These are phyloP conservation scores for Gentiana macrophylla DNA, from an alignment of 257 asterid species.

Conservation along the genomic window DNA sequence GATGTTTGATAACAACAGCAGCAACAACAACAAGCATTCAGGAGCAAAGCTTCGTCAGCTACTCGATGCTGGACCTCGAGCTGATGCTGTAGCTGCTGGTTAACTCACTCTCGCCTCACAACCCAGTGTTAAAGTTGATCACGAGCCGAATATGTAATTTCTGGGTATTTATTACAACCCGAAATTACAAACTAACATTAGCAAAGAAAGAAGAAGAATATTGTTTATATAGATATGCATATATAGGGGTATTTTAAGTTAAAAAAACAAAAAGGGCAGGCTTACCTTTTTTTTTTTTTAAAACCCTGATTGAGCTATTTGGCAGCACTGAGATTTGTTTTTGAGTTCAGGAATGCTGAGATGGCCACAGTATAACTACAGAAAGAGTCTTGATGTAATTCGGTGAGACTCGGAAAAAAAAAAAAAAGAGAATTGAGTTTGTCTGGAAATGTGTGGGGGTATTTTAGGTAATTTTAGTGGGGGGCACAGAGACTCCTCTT, in stretches of 20 bases:
- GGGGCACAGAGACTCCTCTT: too few species aligned
- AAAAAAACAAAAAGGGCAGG: slow-evolving; percentile 11
- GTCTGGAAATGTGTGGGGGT: too few species aligned
- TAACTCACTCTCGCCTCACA: slow-evolving; percentile 17
- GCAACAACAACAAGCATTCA: slow-evolving; percentile 13
- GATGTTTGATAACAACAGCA: slow-evolving; percentile 17
- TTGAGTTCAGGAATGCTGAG: slow-evolving; percentile 42
- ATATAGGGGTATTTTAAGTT: not conserved
- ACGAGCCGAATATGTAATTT: slow-evolving; percentile 29
- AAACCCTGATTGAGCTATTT: slow-evolving; percentile 16
- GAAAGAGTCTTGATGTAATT: slow-evolving; percentile 11
- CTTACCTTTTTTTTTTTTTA: slow-evolving; percentile 16
- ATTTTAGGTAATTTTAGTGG: too few species aligned
- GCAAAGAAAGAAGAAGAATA: slow-evolving; percentile 20
- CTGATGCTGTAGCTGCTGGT: slow-evolving; percentile 87
- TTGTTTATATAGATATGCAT: slow-evolving; percentile 9
- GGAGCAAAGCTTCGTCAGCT: slow-evolving; percentile 81
- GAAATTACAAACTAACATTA: slow-evolving; percentile 57
- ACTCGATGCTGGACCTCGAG: slow-evolving; percentile 52
- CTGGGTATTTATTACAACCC: slow-evolving; percentile 56
- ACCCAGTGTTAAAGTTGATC: not conserved
- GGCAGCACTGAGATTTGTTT: slow-evolving; percentile 54
- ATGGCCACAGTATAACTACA: slow-evolving; percentile 7
- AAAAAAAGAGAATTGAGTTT: not conserved
- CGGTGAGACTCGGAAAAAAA: not conserved